phyloP scores from a whole-genome alignment of 306 rosid species.

The Oemleria cerasiformis region DNA sequence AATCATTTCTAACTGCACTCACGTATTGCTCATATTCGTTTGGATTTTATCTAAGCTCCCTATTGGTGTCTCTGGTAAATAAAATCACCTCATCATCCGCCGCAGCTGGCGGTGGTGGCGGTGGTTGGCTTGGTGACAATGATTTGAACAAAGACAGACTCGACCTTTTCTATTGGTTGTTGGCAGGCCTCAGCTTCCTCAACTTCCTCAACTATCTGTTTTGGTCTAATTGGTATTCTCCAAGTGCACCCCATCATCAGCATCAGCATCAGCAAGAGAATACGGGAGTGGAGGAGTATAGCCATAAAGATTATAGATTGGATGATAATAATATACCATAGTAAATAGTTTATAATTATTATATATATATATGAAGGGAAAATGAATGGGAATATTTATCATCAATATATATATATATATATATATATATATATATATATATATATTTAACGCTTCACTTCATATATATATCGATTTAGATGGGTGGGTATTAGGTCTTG shows the following conservation, averaged over 20 bases:
- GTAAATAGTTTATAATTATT: background rate
- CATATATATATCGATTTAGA: no score
- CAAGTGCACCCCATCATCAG: conserved; percentile 32
- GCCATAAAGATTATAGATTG: background rate
- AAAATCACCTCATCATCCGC: conserved; percentile 48
- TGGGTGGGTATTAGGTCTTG: no score
- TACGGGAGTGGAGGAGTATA: conserved; percentile 16
- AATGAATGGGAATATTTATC: background rate
- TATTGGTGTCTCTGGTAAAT: conserved; percentile 69
- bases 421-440: no score
- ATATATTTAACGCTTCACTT: no score
- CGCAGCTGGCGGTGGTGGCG: conserved; percentile 20
- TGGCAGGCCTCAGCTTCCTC: conserved; percentile 70
- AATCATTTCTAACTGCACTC: conserved; percentile 75
- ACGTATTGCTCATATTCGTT: conserved; percentile 91
- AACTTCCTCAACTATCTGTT: conserved; percentile 80
- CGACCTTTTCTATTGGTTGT: conserved; percentile 81
- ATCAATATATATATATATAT: no score
- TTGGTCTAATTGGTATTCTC: conserved; percentile 68
- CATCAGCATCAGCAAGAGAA: conserved; percentile 16
- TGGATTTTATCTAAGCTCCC: conserved; percentile 83
- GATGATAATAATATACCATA: conserved; percentile 32
- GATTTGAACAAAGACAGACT: conserved; percentile 78
- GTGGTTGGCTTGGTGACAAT: conserved; percentile 76
- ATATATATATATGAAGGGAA: background rate